These are phyloP conservation scores for Endogone sp. DNA, from an alignment of 192 early-diverging fungal genomes.

Conservation along the genomic window DNA sequence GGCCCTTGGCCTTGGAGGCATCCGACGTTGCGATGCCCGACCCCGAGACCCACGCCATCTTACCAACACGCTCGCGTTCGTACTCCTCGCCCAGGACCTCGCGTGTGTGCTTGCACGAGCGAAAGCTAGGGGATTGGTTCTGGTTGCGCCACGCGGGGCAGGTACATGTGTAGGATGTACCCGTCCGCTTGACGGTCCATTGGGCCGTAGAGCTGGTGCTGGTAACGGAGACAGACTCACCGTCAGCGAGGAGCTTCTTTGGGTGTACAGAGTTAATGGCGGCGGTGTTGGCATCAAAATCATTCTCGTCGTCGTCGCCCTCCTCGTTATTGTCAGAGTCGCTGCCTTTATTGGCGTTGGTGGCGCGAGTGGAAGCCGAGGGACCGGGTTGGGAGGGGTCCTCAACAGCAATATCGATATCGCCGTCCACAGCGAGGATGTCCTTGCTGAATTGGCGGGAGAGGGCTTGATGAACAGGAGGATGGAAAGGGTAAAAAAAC, in stretches of 20 bases:
- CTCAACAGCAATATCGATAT: background rate
- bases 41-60: too few species aligned
- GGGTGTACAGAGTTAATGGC: background rate
- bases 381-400: background rate
- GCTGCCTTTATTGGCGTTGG: background rate
- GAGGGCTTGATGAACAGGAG: too few species aligned
- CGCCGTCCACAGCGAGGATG: too few species aligned
- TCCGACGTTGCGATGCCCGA: background rate
- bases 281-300: too few species aligned
- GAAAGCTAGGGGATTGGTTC: background rate
- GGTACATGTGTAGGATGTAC: background rate
- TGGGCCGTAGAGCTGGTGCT: background rate
- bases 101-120: background rate
- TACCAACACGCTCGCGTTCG: background rate
- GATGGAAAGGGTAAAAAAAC: too few species aligned
- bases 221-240: background rate
- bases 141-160: conserved; percentile 1
- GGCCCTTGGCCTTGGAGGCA: background rate
- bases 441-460: too few species aligned
- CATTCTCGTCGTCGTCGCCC: too few species aligned
- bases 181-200: background rate
- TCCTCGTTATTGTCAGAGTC: too few species aligned
- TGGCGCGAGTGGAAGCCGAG: background rate
- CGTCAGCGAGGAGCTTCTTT: background rate
- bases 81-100: background rate